Evolutionary conservation across 257 asterid species (phyloP), one percentile per base, ranked within the genome.

Genomic region (Jasminum sambac): DNA sequence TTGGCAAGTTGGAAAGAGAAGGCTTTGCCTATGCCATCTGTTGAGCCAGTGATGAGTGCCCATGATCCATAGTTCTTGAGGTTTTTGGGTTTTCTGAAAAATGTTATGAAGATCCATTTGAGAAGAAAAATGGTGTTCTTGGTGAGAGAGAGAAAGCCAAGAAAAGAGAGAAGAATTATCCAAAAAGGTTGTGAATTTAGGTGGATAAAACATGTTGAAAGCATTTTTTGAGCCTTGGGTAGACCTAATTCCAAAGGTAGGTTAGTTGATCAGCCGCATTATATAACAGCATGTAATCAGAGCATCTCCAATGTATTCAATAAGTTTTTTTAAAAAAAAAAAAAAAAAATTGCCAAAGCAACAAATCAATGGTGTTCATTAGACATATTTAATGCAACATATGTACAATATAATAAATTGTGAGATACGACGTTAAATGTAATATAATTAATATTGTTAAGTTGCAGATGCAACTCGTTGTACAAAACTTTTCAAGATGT

Each of bases 1-100:
- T 50, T 72, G 8, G 99, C 97, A 1, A 94, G 87, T 48, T 85
- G 76, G 76, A 81, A 81, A n/a, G 96, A 92, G 1, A 94, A 83
- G 0, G 96, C 90, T 57, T 77, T 78, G 10, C 97, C 97, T 7
- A 91, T 89, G 3, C 97, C 99, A 17, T 89, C 96, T 24, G 99
- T 89, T 12, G 97, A 79, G 5, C 99, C 97, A 21, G 97, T 89
- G 63, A 94, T 62, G 50, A 94, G 67, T 0, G 96, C 97, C 96
- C 96, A 94, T 4, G 95, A 72, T 4, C 96, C 97, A 77, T 94
- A 94, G 4, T 34, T 58, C 39, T 71, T 85, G 26, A 89, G 83
- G 67, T 85, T 86, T 75, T 85, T 94, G 0, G 84, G 17, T 0
- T 81, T 79, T 72, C 93, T 75, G 60, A 89, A 24, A 24, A 86